Percentiles rank a stretch among this genome's conserved stretches.
Evolutionary conservation across 2,329 filamentous ascomycete genomes (phyloP).

Genomic region (Chrysosporium keratinophilum): DNA sequence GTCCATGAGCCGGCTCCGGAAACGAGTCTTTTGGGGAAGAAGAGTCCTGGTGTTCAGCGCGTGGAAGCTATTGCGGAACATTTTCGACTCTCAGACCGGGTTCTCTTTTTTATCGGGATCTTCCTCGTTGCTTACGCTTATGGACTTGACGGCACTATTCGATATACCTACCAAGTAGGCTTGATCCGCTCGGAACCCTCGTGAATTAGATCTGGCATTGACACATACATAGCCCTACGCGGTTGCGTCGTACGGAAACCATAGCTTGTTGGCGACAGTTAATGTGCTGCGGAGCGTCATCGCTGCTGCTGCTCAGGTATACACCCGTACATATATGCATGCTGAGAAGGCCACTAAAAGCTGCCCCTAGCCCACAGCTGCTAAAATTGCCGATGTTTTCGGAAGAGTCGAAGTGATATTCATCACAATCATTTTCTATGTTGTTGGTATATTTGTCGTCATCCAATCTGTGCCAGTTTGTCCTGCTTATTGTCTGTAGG

Average conservation of each 20-base stretch:
- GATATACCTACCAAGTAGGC: constrained; percentile 42
- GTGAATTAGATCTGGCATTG: constrained; percentile 13
- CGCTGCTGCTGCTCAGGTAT: constrained; percentile 46
- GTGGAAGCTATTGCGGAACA: constrained; percentile 48
- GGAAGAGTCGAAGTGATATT: constrained; percentile 51
- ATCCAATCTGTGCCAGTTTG: neutral
- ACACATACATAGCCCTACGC: constrained; percentile 40
- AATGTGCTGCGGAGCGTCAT: constrained; percentile 50
- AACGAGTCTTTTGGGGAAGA: constrained; percentile 19
- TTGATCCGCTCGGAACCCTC: constrained; percentile 11
- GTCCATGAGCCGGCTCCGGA: neutral
- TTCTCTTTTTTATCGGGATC: constrained; percentile 50
- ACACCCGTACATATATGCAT: constrained; percentile 3
- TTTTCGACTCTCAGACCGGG: constrained; percentile 44
- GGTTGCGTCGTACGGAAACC: constrained; percentile 41
- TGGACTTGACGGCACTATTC: constrained; percentile 49
- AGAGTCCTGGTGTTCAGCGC: constrained; percentile 47
- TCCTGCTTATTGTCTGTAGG: constrained; percentile 23
- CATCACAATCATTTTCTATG: constrained; percentile 48
- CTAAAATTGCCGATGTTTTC: constrained; percentile 54
- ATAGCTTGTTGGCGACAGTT: constrained; percentile 50
- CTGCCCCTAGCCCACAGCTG: constrained; percentile 43
- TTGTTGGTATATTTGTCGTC: constrained; percentile 29
- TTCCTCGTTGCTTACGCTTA: constrained; percentile 57
- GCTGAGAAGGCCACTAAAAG: neutral